Percentiles rank a stretch among this genome's conserved stretches.
Evolutionary conservation across 2,329 filamentous ascomycete species (phyloP).

Genomic region (Talaromyces albobiverticillius): DNA sequence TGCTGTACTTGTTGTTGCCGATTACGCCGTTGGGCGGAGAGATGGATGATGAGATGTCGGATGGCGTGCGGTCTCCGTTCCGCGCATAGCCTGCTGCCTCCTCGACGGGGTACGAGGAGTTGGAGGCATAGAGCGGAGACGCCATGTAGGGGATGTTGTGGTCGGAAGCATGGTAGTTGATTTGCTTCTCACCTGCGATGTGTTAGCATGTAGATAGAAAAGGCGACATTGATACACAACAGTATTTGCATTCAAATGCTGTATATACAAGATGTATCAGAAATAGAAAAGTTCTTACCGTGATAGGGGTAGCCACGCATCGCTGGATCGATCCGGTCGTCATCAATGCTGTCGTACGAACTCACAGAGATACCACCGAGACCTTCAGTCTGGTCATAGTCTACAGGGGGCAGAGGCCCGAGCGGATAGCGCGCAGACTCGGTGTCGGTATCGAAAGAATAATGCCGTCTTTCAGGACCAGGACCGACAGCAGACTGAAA

Average conservation of each 20-base stretch:
- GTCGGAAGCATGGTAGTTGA: constrained; percentile 38
- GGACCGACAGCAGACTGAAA: background rate
- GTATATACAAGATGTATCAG: background rate
- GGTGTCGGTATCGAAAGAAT: constrained; percentile 36
- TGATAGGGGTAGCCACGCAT: constrained; percentile 36
- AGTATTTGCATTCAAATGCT: background rate
- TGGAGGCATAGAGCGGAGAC: constrained; percentile 37
- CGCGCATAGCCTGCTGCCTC: constrained; percentile 24
- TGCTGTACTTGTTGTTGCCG: constrained; percentile 41
- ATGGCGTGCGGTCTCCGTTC: constrained; percentile 38
- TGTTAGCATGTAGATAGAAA: constrained; percentile 22
- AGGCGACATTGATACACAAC: background rate
- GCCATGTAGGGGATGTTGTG: constrained; percentile 38
- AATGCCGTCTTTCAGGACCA: constrained; percentile 25
- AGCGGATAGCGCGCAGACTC: constrained; percentile 14
- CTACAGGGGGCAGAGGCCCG: constrained; percentile 30
- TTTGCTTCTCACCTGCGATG: constrained; percentile 31
- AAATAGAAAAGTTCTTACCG: constrained; percentile 27
- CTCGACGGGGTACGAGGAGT: constrained; percentile 29
- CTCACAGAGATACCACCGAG: constrained; percentile 40
- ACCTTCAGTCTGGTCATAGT: constrained; percentile 41
- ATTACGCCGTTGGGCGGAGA: constrained; percentile 39
- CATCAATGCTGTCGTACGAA: constrained; percentile 41
- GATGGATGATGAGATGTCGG: constrained; percentile 41
- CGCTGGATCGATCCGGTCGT: constrained; percentile 37